Conservation (phyloP, 768 basidiomycete genomes). For the Auricularia sp. region DNA sequence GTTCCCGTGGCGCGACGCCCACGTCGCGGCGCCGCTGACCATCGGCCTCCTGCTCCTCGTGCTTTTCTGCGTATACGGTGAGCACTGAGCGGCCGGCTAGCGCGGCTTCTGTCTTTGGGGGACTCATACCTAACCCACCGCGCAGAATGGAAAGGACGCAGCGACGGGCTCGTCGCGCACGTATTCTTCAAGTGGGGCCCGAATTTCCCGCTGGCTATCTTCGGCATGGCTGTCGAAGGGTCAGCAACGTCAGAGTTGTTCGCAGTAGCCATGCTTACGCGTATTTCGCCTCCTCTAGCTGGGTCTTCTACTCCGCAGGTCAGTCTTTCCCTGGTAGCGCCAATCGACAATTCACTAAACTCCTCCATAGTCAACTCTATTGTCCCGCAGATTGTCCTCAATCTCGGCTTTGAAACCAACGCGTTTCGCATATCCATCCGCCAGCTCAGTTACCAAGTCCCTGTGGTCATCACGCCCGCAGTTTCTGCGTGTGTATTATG, state of each 20-base stretch:
- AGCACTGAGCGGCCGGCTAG: too few species aligned
- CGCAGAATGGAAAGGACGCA: neutral
- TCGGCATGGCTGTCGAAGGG: neutral
- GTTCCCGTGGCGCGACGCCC: conserved; percentile 4
- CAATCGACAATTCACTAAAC: neutral
- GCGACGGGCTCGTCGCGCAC: neutral
- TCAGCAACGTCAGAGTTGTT: neutral
- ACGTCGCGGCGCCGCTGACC: conserved; percentile 6
- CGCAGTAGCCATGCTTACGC: too few species aligned
- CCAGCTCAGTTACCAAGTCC: neutral
- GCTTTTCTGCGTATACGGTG: neutral
- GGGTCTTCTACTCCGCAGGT: neutral
- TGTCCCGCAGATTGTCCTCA: neutral
- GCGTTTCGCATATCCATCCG: neutral
- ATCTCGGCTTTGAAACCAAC: neutral
- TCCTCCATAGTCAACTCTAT: neutral
- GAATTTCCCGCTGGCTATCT: neutral
- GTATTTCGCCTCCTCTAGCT: neutral
- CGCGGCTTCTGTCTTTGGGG: too few species aligned
- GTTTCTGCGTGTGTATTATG: neutral
- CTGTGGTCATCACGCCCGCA: neutral
- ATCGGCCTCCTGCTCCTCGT: neutral
- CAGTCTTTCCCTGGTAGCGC: neutral
- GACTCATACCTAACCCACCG: too few species aligned
- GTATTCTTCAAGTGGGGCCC: too few species aligned